Evolutionary conservation across 352 stramenopile genomes (phyloP).

Genomic region (Pythium rishiriense): DNA sequence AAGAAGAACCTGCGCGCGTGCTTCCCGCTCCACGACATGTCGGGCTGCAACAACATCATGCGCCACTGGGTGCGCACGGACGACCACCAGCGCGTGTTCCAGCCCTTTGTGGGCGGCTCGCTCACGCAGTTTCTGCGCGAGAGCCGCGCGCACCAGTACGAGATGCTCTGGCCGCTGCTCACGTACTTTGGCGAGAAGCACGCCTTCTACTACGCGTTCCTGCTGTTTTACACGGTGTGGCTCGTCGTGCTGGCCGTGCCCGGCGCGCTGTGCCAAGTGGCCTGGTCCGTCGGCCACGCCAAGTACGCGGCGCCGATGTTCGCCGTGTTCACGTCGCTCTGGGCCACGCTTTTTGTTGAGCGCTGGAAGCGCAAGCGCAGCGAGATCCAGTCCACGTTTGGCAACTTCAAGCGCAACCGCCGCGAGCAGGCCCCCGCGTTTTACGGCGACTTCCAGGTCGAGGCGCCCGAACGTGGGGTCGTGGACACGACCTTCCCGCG

Average conservation of each 20-base stretch:
- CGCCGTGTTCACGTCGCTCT: conserved; percentile 80
- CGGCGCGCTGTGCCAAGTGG: conserved; percentile 47
- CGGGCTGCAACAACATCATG: conserved; percentile 63
- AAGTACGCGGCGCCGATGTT: conserved; percentile 52
- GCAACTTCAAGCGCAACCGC: conserved; percentile 64
- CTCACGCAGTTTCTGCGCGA: conserved; percentile 67
- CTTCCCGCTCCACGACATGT: conserved; percentile 68
- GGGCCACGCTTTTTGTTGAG: conserved; percentile 86
- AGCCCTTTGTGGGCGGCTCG: conserved; percentile 50
- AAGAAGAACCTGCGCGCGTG: conserved; percentile 55
- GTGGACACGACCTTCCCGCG: conserved; percentile 65
- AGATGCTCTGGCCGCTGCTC: conserved; percentile 77
- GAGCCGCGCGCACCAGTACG: conserved; percentile 61
- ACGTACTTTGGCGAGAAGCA: conserved; percentile 86
- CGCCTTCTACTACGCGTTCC: conserved; percentile 78
- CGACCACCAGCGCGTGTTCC: conserved; percentile 38
- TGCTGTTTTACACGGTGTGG: conserved; percentile 75
- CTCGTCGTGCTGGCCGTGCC: conserved; percentile 58
- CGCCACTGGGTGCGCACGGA: conserved; percentile 58
- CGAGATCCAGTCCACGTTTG: conserved; percentile 78
- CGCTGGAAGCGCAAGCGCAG: conserved; percentile 90
- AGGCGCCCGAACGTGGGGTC: conserved; percentile 39
- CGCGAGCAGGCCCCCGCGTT: conserved; percentile 52
- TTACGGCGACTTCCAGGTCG: conserved; percentile 73
- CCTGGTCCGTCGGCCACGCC: conserved; percentile 35